These are phyloP conservation scores for Allium fistulosum DNA, from an alignment of 106 monocot genomes.

Conservation along the genomic window DNA sequence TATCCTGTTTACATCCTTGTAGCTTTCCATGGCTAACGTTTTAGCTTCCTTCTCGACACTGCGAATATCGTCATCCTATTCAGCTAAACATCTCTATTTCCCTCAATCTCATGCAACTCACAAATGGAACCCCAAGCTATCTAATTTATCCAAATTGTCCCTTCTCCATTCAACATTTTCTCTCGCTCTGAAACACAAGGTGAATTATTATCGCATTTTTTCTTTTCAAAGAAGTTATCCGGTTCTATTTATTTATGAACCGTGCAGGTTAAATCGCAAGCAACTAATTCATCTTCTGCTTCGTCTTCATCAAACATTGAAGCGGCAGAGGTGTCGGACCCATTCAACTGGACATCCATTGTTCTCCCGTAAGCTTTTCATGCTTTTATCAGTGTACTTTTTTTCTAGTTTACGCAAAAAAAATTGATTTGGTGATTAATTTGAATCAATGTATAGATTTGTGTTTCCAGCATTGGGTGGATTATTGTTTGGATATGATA, in stretches of 20 bases:
- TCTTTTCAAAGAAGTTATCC: not conserved
- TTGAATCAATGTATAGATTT: constrained; percentile 37
- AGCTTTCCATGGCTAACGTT: not conserved
- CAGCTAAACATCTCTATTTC: not conserved
- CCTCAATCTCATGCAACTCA: not conserved
- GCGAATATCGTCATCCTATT: not conserved
- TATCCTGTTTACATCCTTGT: too few species aligned
- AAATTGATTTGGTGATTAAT: not conserved
- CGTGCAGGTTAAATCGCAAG: too few species aligned
- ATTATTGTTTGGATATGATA: constrained; percentile 92
- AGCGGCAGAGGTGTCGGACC: constrained; percentile 13
- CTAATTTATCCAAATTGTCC: constrained; percentile 1
- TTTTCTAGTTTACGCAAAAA: not conserved
- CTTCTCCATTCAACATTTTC: not conserved
- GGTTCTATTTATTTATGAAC: not conserved
- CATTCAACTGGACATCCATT: constrained; percentile 53
- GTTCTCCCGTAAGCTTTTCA: constrained; percentile 51
- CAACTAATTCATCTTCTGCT: not conserved
- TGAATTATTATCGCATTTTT: not conserved
- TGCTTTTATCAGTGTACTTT: not conserved
- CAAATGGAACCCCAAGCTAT: not conserved
- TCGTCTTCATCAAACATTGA: not conserved
- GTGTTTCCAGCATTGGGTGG: constrained; percentile 90
- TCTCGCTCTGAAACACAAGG: not conserved
- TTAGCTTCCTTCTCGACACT: not conserved